These are phyloP conservation scores for Chlorociboria aeruginascens DNA, from an alignment of 495 filamentous ascomycete genomes.

Conservation along the genomic window DNA sequence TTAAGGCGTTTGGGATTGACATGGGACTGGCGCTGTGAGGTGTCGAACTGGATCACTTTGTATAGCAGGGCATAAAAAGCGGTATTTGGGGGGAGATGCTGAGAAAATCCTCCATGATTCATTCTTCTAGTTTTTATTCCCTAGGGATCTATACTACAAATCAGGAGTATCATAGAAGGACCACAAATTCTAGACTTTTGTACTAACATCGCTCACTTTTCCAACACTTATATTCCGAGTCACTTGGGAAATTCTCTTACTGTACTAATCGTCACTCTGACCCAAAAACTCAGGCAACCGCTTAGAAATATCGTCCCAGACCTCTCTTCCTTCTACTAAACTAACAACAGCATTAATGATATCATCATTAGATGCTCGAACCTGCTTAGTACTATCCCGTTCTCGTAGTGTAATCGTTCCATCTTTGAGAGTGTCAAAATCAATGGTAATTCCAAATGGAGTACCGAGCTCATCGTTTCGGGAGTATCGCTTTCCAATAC, in stretches of 20 bases:
- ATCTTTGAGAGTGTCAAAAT: constrained; percentile 64
- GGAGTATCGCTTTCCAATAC: constrained; percentile 60
- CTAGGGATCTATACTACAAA: too few species aligned
- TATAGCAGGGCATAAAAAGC: too few species aligned
- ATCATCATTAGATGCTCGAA: constrained; percentile 46
- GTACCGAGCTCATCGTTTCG: constrained; percentile 65
- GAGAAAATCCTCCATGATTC: too few species aligned
- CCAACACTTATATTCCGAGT: too few species aligned
- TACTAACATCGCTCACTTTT: too few species aligned
- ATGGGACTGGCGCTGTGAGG: too few species aligned
- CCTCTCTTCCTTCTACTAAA: constrained; percentile 41
- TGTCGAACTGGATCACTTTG: too few species aligned
- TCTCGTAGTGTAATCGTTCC: constrained; percentile 56
- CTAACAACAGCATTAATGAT: constrained; percentile 45
- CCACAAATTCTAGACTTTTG: too few species aligned
- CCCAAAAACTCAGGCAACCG: constrained; percentile 45
- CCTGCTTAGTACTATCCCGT: constrained; percentile 56
- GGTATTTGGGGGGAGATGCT: too few species aligned
- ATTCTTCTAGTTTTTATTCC: too few species aligned
- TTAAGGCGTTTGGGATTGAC: neutral
- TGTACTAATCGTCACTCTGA: constrained; percentile 26
- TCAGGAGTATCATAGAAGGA: too few species aligned
- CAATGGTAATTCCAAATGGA: constrained; percentile 52
- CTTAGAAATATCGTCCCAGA: constrained; percentile 41
- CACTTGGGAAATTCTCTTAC: too few species aligned